phyloP scores from a whole-genome alignment of 139 green algal species.

The Axilococcus clingmanii region DNA sequence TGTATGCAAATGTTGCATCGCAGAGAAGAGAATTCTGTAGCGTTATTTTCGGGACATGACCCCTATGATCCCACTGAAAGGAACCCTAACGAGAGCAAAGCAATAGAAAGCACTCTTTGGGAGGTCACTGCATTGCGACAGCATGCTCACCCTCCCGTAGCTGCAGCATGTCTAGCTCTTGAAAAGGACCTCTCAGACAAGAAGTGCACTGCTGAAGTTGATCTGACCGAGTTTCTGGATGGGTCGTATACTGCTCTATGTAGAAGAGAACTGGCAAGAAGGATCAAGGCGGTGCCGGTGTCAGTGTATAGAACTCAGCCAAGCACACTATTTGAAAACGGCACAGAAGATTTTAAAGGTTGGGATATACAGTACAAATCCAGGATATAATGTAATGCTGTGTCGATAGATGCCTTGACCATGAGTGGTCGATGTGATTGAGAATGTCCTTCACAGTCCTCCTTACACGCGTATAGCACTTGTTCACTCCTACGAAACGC shows the following conservation, averaged over 20 bases:
- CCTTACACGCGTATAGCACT: too few relatives aligned
- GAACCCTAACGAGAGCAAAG: conserved; percentile 61
- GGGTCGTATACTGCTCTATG: conserved; percentile 65
- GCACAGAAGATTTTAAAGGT: too few relatives aligned
- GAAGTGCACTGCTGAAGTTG: conserved; percentile 66
- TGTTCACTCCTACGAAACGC: too few relatives aligned
- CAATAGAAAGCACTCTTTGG: conserved; percentile 90
- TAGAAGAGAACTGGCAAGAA: conserved; percentile 38
- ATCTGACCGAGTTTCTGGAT: conserved; percentile 45
- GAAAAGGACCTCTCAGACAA: conserved; percentile 78
- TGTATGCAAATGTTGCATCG: conserved; percentile 77
- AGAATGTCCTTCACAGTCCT: too few relatives aligned
- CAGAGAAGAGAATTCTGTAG: conserved; percentile 1
- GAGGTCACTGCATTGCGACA: conserved; percentile 72
- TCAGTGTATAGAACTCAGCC: conserved; percentile 54
- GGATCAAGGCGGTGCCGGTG: conserved; percentile 54
- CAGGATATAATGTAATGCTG: too few relatives aligned
- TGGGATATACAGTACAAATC: too few relatives aligned
- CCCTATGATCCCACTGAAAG: conserved; percentile 39
- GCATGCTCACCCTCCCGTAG: conserved; percentile 78
- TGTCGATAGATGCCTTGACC: too few relatives aligned
- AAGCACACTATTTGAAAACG: too few relatives aligned
- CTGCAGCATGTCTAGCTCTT: conserved; percentile 50
- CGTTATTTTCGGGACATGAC: conserved; percentile 34
- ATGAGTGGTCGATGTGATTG: too few relatives aligned